phyloP scores from a whole-genome alignment of 176 grass and related monocot genomes.

The Hordeum vulgare region MorexV3_pseudomolecules_assembly NC_058519.1:12072105-12072604 shows the following conservation, averaged over 20 bases:
- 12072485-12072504: not conserved
- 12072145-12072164: not conserved
- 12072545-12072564: slow-evolving; percentile 90
- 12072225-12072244: not conserved
- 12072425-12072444: not conserved
- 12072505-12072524: not conserved
- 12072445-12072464: not conserved
- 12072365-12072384: not conserved
- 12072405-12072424: not conserved
- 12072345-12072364: not conserved
- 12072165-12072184: not conserved
- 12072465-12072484: not conserved
- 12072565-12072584: slow-evolving; percentile 69
- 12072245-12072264: not conserved
- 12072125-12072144: not conserved
- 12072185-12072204: not conserved
- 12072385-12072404: not conserved
- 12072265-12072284: too few species aligned
- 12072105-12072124: not conserved
- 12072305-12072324: not conserved
- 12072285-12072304: not conserved
- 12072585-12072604: not conserved
- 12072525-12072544: not conserved
- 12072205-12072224: not conserved
- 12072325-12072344: not conserved